These are phyloP conservation scores for Pleoardoris graminearum DNA, from an alignment of 2,329 filamentous ascomycete species.

Conservation along the genomic window DNA sequence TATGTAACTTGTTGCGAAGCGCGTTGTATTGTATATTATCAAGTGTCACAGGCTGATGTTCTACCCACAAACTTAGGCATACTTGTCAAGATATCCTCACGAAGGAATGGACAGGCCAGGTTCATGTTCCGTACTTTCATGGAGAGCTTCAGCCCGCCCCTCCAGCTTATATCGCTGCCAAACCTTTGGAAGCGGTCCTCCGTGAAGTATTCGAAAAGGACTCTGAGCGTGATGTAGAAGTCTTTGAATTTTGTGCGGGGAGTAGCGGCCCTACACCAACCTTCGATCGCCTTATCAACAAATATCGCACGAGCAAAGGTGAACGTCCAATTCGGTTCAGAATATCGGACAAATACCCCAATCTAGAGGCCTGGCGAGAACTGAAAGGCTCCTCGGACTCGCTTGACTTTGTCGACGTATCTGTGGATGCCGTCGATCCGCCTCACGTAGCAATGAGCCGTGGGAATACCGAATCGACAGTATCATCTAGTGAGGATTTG, in stretches of 20 bases:
- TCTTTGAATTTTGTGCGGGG: slow-evolving; percentile 77
- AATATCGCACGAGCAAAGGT: slow-evolving; percentile 16
- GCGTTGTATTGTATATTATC: background rate
- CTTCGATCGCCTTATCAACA: slow-evolving; percentile 43
- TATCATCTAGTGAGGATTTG: background rate
- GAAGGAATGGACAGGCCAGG: slow-evolving; percentile 62
- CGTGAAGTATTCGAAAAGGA: slow-evolving; percentile 10
- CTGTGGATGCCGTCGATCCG: slow-evolving; percentile 67
- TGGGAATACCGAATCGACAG: background rate
- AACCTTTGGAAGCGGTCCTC: slow-evolving; percentile 4
- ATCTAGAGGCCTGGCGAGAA: slow-evolving; percentile 44
- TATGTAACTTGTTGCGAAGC: no score
- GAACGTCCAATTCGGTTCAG: slow-evolving; percentile 41
- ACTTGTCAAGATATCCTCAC: slow-evolving; percentile 68
- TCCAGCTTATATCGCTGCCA: slow-evolving; percentile 8
- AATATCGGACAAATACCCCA: slow-evolving; percentile 47
- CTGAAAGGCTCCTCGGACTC: slow-evolving; percentile 43
- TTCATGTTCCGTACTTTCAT: slow-evolving; percentile 47
- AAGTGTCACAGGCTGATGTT: background rate
- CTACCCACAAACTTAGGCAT: slow-evolving; percentile 15
- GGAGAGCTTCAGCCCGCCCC: slow-evolving; percentile 2
- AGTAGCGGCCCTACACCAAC: slow-evolving; percentile 70
- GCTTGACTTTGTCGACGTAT: slow-evolving; percentile 61
- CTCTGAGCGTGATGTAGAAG: slow-evolving; percentile 56
- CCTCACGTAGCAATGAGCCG: slow-evolving; percentile 45